These are phyloP conservation scores for Eustoma russellianum DNA, from an alignment of 257 asterid species.

Conservation along the genomic window DNA sequence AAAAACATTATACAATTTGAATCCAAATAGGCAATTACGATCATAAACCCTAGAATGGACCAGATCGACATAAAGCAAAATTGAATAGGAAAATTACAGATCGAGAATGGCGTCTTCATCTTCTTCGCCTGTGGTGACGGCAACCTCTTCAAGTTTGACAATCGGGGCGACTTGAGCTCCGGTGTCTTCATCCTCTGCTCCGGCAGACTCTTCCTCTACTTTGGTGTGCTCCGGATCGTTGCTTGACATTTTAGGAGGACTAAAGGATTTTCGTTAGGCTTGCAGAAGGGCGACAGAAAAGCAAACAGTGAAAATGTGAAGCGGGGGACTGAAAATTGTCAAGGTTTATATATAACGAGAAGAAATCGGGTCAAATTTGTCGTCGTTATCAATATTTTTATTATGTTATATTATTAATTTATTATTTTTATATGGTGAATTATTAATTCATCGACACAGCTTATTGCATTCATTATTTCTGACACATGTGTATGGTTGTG, in stretches of 20 bases:
- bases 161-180: slow-evolving; percentile 69
- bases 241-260: slow-evolving; percentile 27
- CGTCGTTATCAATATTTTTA: no score
- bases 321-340: no score
- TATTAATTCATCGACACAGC: no score
- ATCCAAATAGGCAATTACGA: no score
- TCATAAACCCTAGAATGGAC: slow-evolving; percentile 13
- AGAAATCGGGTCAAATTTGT: no score
- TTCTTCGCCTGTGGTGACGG: slow-evolving; percentile 59
- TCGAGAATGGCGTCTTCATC: slow-evolving; percentile 44
- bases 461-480: no score
- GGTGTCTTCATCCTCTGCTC: slow-evolving; percentile 55
- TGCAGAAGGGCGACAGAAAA: no score
- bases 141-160: slow-evolving; percentile 42
- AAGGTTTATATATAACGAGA: no score
- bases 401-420: no score
- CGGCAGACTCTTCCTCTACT: slow-evolving; percentile 33
- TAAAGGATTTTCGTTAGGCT: neutral
- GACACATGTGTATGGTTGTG: no score
- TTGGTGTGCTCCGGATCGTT: slow-evolving; percentile 27
- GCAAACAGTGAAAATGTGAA: no score
- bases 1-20: neutral
- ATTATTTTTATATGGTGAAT: no score
- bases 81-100: slow-evolving; percentile 20
- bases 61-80: slow-evolving; percentile 9